Evolutionary conservation across 257 asterid genomes (phyloP).

Genomic region (Solanum clarkiae): DNA sequence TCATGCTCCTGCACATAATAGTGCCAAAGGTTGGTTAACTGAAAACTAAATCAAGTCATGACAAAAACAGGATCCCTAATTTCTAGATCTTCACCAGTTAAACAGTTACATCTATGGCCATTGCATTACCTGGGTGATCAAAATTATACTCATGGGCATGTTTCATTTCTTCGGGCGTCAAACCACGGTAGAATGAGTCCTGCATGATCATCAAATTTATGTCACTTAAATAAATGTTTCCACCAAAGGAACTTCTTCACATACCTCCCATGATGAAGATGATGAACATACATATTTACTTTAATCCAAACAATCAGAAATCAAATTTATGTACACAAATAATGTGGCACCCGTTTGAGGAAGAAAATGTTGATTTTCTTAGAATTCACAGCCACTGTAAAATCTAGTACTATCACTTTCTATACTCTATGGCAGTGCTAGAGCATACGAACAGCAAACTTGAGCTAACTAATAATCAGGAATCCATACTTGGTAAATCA

Average conservation of each 20-base stretch:
- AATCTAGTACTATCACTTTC: not conserved
- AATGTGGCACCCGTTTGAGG: not conserved
- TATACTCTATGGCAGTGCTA: not conserved
- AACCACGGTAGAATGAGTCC: slow-evolving; percentile 97
- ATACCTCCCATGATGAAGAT: not conserved
- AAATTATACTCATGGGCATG: slow-evolving; percentile 86
- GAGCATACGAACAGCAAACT: not conserved
- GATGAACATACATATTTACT: not conserved
- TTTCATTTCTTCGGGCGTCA: slow-evolving; percentile 68
- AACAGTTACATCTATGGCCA: not conserved
- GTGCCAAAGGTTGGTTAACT: not conserved
- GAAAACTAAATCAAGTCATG: not conserved
- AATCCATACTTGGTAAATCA: not conserved
- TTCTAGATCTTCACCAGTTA: not conserved
- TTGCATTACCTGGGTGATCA: slow-evolving; percentile 83
- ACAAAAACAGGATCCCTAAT: too few relatives aligned
- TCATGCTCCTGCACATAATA: not conserved
- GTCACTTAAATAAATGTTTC: not conserved
- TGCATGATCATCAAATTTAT: slow-evolving; percentile 12
- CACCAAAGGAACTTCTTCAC: not conserved
- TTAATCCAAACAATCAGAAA: not conserved
- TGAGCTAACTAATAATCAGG: not conserved
- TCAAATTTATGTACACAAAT: not conserved
- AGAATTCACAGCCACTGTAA: not conserved
- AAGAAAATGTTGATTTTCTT: not conserved